Base-by-base conservation (phyloP, 163 green algal species). In the Prototheca wickerhamii region DNA sequence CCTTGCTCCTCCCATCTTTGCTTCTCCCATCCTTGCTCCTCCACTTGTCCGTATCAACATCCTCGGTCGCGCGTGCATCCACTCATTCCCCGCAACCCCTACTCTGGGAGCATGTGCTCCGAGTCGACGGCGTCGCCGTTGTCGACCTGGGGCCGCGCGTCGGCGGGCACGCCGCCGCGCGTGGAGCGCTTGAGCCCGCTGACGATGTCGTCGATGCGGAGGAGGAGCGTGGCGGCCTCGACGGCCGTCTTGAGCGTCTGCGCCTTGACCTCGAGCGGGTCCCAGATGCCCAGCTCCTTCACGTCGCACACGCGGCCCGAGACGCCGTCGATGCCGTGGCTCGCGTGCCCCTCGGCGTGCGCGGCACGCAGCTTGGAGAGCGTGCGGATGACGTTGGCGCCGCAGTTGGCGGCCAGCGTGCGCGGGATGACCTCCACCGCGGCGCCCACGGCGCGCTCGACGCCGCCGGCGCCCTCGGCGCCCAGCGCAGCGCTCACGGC, bases 171-270 rank as follows among this genome's bases (percentile, higher is more conserved):
- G 34, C 33, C 66, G 42, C 51, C 55, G 30, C 70, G 74, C 68
- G 72, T 72, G 52, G 79, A 76, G 71, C 80, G 77, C 64, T 72
- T 87, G 50, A 84, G 84, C 75, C 76, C 91, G 53, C 69, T 88
- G 17, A 99, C 87, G 55, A 99, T 97, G 80, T 98, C 93, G 66
- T 99, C 94, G 63, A 99, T 98, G 60, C 93, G 78, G 51, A 99
- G 84, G 60, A 98, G 80, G 86, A 99, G 89, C 8, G 80, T 85
- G 18, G 92, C 88, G 20, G 77, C 78, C 72, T 98, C 94, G 2
- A 98, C 71, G 1, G 87, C 81, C 0, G 93, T 99, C 78, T 98
- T 98, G 52, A 98, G 83, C 0, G 92, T 98, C 79, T 99, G 93
- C 30, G 69, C 81, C 80, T 97, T 96, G 53, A 99, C 93, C 40